Evolutionary conservation across 2,329 filamentous ascomycete species (phyloP), one percentile per base, ranked within the genome.

Genomic region (Fusarium piperis): DNA sequence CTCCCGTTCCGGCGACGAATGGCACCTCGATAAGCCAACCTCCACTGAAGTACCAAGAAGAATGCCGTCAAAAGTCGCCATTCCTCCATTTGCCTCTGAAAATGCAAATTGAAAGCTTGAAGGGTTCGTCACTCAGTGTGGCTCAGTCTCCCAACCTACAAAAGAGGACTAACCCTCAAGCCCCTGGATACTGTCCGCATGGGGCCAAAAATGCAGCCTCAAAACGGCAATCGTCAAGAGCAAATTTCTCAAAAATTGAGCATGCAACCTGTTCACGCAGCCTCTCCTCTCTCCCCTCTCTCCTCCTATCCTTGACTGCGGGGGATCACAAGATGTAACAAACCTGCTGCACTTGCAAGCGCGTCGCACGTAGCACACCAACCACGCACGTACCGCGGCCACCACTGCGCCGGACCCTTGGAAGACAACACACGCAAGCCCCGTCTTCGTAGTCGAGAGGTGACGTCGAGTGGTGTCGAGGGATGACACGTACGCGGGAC

Each of bases 381-480:
- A 35, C 46, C 63, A 71, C 33, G 51, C 53, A 68, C 57, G 56
- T 64, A 51, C 59, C 39, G 67, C 48, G 46, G 46, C 59, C 60
- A 52, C 16, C 35, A 41, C 28, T 16, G 6, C 36, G 23, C 53
- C 35, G 7, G 53, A 26, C 53, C 53, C 53, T 33, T 51, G 51
- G 44, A 56, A 35, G 36, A 57, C 65, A 62, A n/a, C 39, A 23
- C 59, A 59, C 59, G 59, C 65, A 63, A 59, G 23, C 60, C 57
- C 41, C 36, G 30, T 35, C 46, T 46, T 62, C 35, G 52, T 35
- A 58, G 44, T 18, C 23, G 15, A 55, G 52, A 60, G 52, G 52
- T 55, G 52, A 38, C 52, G 20, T 55, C 35, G 26, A 59, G 61
- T 71, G 73, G 68, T 69, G 61, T 59, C 30, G 64, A 56, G 23